These are phyloP conservation scores for Penicillium bialowiezense DNA, from an alignment of 495 filamentous ascomycete species.

Conservation along the genomic window DNA sequence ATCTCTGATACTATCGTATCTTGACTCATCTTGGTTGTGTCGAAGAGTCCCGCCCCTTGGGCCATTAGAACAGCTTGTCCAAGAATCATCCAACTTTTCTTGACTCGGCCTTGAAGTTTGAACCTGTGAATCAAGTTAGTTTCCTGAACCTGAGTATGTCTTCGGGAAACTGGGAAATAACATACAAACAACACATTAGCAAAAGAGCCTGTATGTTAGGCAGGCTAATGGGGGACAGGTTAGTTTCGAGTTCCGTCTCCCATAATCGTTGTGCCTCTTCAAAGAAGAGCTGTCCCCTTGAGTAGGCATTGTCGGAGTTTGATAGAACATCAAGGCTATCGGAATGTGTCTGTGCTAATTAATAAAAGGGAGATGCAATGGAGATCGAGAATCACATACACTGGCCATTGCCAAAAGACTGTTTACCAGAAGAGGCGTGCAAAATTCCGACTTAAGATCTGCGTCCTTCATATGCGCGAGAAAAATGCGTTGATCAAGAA, in stretches of 20 bases:
- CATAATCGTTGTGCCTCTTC: conserved; percentile 34
- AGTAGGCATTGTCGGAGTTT: conserved; percentile 20
- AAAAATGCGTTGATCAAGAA: conserved; percentile 35
- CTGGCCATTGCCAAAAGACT: conserved; percentile 40
- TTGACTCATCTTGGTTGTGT: conserved; percentile 10
- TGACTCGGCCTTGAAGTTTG: conserved; percentile 29
- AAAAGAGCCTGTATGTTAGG: conserved; percentile 37
- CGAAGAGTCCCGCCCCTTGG: conserved; percentile 32
- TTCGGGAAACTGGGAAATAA: conserved; percentile 4
- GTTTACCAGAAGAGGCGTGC: conserved; percentile 38
- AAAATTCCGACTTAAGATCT: conserved; percentile 27
- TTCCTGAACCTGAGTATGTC: not conserved
- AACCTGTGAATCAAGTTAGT: conserved; percentile 25
- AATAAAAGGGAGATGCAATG: not conserved
- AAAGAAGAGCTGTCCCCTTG: conserved; percentile 32
- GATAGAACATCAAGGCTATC: conserved; percentile 49
- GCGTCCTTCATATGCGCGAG: conserved; percentile 29
- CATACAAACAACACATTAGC: conserved; percentile 38
- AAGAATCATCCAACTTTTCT: conserved; percentile 33
- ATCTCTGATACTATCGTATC: conserved; percentile 15
- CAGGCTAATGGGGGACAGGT: conserved; percentile 7
- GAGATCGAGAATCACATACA: conserved; percentile 22
- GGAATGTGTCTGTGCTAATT: conserved; percentile 32
- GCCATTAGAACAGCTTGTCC: conserved; percentile 35
- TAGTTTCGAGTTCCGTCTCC: conserved; percentile 22